Conservation (phyloP, 2,329 filamentous ascomycete genomes). For the Colletotrichum lindemuthianum region DNA sequence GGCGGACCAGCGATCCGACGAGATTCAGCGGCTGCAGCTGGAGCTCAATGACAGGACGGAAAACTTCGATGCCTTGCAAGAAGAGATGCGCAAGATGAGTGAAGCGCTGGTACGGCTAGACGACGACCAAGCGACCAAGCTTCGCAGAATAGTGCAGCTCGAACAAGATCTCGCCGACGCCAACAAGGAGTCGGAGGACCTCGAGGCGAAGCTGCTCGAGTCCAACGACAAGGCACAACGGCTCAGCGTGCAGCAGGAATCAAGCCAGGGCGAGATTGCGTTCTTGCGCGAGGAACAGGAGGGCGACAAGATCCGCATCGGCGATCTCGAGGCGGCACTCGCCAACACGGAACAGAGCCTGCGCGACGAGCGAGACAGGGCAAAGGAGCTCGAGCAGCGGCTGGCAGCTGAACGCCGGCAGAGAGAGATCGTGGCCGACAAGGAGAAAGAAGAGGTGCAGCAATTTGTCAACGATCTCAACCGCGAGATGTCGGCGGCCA, state of each 20-base stretch:
- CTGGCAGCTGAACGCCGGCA: slow-evolving; percentile 84
- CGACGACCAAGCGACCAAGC: slow-evolving; percentile 85
- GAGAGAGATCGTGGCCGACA: slow-evolving; percentile 84
- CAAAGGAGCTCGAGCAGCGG: slow-evolving; percentile 77
- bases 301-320: slow-evolving; percentile 96
- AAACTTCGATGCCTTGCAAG: slow-evolving; percentile 90
- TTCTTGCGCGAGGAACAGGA: slow-evolving; percentile 98
- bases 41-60: slow-evolving; percentile 83
- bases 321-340: slow-evolving; percentile 86
- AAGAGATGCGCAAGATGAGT: slow-evolving; percentile 92
- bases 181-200: slow-evolving; percentile 85
- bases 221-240: slow-evolving; percentile 88
- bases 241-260: slow-evolving; percentile 90
- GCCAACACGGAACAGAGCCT: slow-evolving; percentile 81
- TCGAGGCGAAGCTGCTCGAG: slow-evolving; percentile 86
- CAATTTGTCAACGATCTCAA: slow-evolving; percentile 94
- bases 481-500: slow-evolving; percentile 79
- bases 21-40: slow-evolving; percentile 74
- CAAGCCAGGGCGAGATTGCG: slow-evolving; percentile 89
- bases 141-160: slow-evolving; percentile 81
- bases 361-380: slow-evolving; percentile 85
- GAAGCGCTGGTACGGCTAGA: slow-evolving; percentile 88
- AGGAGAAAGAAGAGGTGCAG: slow-evolving; percentile 95
- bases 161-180: slow-evolving; percentile 85
- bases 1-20: slow-evolving; percentile 75